Evolutionary conservation across 75 land plant genomes (phyloP), one percentile per base, ranked within the genome.

Genomic region (Pinus taeda): DNA sequence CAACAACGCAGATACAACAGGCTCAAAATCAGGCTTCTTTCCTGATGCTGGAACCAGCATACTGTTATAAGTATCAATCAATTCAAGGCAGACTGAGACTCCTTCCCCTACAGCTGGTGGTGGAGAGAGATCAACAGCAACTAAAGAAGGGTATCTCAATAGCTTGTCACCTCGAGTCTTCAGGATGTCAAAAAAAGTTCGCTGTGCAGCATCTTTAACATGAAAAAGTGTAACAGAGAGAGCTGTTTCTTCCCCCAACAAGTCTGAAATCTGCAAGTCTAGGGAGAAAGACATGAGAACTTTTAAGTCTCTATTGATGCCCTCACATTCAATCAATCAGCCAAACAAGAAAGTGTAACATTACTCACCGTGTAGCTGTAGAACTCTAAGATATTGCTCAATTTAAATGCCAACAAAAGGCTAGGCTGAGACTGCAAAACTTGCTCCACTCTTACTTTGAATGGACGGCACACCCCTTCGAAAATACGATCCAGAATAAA

Each of bases 381-480:
- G 60, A 97, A 97, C 77, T 92, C 95, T 80, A 97, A 78, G 15
- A 92, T 88, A 62, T 92, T 96, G 83, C 85, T 92, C 18, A 97
- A 90, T 80, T 95, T 97, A 65, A 91, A 97, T 24, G 99, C 85
- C 39, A 95, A 77, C 21, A 95, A 81, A 69, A 97, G 87, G 69
- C 85, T 83, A 59, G 99, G 95, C 71, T 95, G 98, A 45, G 99
- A 97, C 79, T 97, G 99, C 78, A 97, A 81, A 66, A 97, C 99
- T 81, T 97, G 99, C 75, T 97, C 99, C 70, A 97, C 99, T 78
- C 99, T 89, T 78, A 92, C 92, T 92, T 97, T 97, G 73, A 97
- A 97, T 62, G 99, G 99, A 61, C 99, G 92, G 63, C 99, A 97
- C 75, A 93, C 98, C 59, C 98, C 99, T 88, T 95, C 98, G 82